A percentile compares a stretch with the other conserved stretches of the same genome.
These are phyloP conservation scores for Boeremia lycopersici DNA, from an alignment of 2,329 filamentous ascomycete species.

Conservation along the genomic window DNA sequence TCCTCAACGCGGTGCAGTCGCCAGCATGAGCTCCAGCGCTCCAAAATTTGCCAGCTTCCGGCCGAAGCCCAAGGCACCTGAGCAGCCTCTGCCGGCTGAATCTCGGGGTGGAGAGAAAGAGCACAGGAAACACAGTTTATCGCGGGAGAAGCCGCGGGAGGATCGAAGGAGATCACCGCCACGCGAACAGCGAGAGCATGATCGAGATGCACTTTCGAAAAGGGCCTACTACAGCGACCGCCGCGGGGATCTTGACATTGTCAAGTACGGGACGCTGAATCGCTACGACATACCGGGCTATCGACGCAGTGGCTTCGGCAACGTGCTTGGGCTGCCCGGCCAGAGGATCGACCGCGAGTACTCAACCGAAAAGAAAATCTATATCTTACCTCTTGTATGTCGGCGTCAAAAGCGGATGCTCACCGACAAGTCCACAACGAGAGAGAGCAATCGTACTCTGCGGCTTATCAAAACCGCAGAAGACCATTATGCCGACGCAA, in stretches of 20 bases:
- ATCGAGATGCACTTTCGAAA: conserved; percentile 1
- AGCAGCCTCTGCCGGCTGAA: conserved; percentile 15
- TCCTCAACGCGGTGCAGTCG: background rate
- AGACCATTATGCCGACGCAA: conserved; percentile 2
- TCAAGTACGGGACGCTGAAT: conserved; percentile 75
- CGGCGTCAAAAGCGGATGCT: conserved; percentile 57
- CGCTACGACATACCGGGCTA: conserved; percentile 75
- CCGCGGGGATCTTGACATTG: conserved; percentile 76
- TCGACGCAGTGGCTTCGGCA: conserved; percentile 69
- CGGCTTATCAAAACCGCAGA: conserved; percentile 30
- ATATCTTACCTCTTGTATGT: conserved; percentile 41
- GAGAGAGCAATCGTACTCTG: conserved; percentile 33
- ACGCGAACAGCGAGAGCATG: background rate
- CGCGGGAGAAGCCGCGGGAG: conserved; percentile 10
- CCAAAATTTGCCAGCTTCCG: conserved; percentile 81
- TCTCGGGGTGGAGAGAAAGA: conserved; percentile 12
- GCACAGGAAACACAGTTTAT: conserved; percentile 17
- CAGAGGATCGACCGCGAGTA: conserved; percentile 71
- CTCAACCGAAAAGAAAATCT: conserved; percentile 57
- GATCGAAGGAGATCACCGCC: background rate
- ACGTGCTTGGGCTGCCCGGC: conserved; percentile 69
- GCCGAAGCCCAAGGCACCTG: conserved; percentile 50
- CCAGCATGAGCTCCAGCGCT: conserved; percentile 47
- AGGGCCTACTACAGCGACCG: conserved; percentile 59
- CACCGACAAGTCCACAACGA: conserved; percentile 28